Base-by-base conservation (phyloP, 2,329 filamentous ascomycete genomes). In the Aspergillus nomiae region DNA sequence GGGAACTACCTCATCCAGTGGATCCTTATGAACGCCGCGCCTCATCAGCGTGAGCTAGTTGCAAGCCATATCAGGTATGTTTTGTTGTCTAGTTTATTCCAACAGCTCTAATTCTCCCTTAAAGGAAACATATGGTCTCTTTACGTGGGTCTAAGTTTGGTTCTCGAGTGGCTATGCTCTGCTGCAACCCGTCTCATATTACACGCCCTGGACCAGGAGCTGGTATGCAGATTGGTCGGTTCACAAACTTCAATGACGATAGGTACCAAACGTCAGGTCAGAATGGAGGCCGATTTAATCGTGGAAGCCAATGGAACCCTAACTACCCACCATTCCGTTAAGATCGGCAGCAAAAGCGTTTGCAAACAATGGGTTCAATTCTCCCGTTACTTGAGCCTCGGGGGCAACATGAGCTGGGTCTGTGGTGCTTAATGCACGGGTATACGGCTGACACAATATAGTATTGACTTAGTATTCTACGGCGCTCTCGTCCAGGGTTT, bases 1-100 rank as follows among this genome's bases (percentile, higher is more conserved):
- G 95, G 95, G 71, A 99, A 99, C 81, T 99, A 99, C 74, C 86
- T 99, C 67, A 92, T 99, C 67, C 95, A 99, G 79, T 97, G 96
- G 87, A 95, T 99, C 74, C 84, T 99, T 74, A 94, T 92, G 71
- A 92, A 97, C 76, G 90, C 92, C 65, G 88, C 89, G 62, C 84
- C 90, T 60, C 92, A 96, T 76, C 95, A 98, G 76, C 92, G 93
- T 63, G 96, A 99, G 76, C 84, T 96, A 68, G 95, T 99, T 68
- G 93, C 94, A 55, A 89, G 89, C 61, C 95, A 99, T 75, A 96
- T 99, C 72, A 91, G 92, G 81, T 83, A 75, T 14, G 28, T n/a
- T 59, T 60, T 45, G 36, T 38, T 36, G n/a, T 10, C 12, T 12
- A 19, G 28, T 21, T 46, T 21, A 9, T 26, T 7, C 46, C 30